phyloP scores from a whole-genome alignment of 148 eudicot genomes.

The Limonium bicolor region DNA sequence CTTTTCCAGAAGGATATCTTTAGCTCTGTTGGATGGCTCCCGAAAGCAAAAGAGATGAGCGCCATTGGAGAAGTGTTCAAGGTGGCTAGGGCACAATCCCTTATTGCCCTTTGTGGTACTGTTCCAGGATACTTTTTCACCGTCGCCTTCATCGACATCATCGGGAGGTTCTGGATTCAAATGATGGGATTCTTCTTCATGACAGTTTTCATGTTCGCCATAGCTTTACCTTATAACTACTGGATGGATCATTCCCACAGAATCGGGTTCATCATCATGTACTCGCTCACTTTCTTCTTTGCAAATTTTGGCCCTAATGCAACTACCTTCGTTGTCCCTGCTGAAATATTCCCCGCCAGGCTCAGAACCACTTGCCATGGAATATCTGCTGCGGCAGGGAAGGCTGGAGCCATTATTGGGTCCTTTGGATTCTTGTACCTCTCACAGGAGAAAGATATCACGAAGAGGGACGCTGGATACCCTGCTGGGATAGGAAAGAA shows the following conservation, averaged over 20 bases:
- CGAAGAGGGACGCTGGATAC: slow-evolving; percentile 1
- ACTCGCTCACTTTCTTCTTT: slow-evolving; percentile 4
- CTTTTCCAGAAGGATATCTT: slow-evolving; percentile 8
- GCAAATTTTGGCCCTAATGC: slow-evolving; percentile 9
- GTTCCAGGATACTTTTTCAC: neutral
- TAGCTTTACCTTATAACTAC: neutral
- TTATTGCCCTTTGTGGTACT: slow-evolving; percentile 4
- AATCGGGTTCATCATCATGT: slow-evolving; percentile 3
- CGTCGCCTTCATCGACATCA: neutral
- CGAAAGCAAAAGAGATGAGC: slow-evolving; percentile 1
- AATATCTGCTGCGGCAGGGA: slow-evolving; percentile 9
- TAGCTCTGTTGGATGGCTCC: neutral
- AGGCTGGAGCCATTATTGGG: slow-evolving; percentile 7
- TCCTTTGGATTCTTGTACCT: slow-evolving; percentile 2
- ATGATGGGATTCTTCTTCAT: neutral
- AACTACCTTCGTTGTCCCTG: slow-evolving; percentile 9
- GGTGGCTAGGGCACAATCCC: slow-evolving; percentile 1
- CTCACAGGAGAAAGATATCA: neutral
- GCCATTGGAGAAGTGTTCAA: slow-evolving; percentile 1
- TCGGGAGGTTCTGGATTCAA: slow-evolving; percentile 1
- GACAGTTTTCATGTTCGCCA: neutral
- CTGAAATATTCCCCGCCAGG: slow-evolving; percentile 9
- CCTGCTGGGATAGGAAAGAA: neutral
- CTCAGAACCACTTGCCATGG: slow-evolving; percentile 8
- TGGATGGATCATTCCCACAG: neutral